Base-by-base conservation (phyloP, 2,329 filamentous ascomycete genomes). In the Aureobasidium sp. region DNA sequence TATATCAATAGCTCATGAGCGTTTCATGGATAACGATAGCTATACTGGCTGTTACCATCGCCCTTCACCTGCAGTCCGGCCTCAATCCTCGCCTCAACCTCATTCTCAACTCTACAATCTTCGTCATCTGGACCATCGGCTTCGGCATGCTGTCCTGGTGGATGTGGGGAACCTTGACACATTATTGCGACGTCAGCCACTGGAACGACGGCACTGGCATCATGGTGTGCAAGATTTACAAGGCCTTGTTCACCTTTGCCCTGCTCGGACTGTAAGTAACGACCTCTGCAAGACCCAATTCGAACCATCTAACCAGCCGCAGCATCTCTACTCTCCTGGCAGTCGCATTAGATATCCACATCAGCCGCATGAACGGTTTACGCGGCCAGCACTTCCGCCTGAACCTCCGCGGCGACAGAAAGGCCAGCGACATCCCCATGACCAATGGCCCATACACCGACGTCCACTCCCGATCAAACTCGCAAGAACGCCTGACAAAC, bases 171-270 rank as follows among this genome's bases (percentile, higher is more conserved):
- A 85, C 83, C 0, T 72, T 86, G 60, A 69, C 74, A 8, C 78
- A 82, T 62, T 74, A 76, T 63, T 85, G 83, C 73, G 77, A 74
- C 48, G 67, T 71, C 3, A 68, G 72, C 22, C 78, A 78, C 69
- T 86, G 83, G 83, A 77, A 77, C n/a, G 79, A 78, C 37, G 75
- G 78, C 1, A 76, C 77, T 2, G 84, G 83, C 3, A 78, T 85
- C 61, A 77, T 78, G 70, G 77, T 86, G 51, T 86, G 83, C 68
- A 72, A 80, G 59, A 74, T 78, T 62, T 86, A 85, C 77, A 86
- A 86, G 71, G 78, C 81, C 12, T 72, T 85, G n/a, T 85, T 84
- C 71, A 73, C 78, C 36, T 86, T 86, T 69, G 76, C 78, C 5
- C 67, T 82, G 31, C 64, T 81, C 34, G 82, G 80, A 22, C 64